phyloP scores from a whole-genome alignment of 306 rosid species.

The Styphnolobium japonicum region DNA sequence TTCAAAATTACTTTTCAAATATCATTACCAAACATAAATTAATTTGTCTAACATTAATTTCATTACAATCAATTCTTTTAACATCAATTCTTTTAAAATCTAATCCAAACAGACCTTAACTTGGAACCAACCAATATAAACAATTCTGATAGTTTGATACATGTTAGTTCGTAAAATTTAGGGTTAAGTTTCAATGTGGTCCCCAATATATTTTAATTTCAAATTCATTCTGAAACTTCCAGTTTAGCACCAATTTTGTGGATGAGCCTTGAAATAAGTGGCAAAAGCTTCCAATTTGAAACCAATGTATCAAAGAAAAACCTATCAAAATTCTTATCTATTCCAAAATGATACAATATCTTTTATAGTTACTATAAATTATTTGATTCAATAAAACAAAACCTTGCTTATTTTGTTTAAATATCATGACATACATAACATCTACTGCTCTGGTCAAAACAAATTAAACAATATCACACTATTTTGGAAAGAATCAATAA shows the following conservation, averaged over 20 bases:
- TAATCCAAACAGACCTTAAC: too few species aligned
- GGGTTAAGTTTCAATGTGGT: neutral
- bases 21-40: too few species aligned
- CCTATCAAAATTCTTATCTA: neutral
- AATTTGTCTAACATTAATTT: too few species aligned
- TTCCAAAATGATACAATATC: conserved; percentile 10
- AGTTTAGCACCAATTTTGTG: neutral
- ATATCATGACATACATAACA: neutral
- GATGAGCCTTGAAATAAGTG: neutral
- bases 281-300: neutral
- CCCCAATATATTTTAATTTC: neutral
- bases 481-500: neutral
- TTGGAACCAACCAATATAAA: conserved; percentile 5
- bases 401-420: neutral
- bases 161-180: neutral
- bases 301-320: neutral
- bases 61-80: too few species aligned
- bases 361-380: neutral
- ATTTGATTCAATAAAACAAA: neutral
- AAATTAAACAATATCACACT: neutral
- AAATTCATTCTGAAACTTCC: conserved; percentile 1
- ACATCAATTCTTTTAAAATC: too few species aligned
- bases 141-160: neutral
- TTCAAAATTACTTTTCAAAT: too few species aligned
- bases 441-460: neutral